Percentiles rank a stretch among this genome's conserved stretches.
Evolutionary conservation across 768 basidiomycete genomes (phyloP).

Genomic region (Boletus sp.): DNA sequence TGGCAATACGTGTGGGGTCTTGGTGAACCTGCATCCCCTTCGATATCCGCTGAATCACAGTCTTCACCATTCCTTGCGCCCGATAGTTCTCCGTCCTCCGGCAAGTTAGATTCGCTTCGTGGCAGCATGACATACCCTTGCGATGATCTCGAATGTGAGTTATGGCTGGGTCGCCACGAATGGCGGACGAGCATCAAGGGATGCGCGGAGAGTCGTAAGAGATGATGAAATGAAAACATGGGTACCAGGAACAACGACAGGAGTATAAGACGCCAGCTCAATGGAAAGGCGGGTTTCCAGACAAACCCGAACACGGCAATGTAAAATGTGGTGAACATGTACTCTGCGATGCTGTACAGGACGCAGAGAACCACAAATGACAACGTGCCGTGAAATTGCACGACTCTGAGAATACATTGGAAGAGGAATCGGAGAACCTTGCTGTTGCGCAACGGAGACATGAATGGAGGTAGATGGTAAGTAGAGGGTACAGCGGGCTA

Average conservation of each 20-base stretch:
- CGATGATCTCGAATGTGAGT: not conserved
- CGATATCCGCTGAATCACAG: not conserved
- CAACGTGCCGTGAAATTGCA: not conserved
- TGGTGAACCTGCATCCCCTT: not conserved
- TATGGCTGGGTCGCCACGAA: not conserved
- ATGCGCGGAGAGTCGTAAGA: not conserved
- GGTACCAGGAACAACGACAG: conserved; percentile 15
- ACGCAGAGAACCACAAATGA: not conserved
- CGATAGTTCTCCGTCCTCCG: not conserved
- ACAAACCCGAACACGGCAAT: not conserved
- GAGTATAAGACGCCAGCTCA: conserved; percentile 18
- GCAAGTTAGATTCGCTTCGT: conserved; percentile 3
- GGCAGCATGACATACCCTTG: conserved; percentile 11
- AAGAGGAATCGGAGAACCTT: not conserved
- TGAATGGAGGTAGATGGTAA: too few relatives aligned
- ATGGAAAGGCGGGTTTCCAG: conserved; percentile 20
- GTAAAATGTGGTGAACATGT: conserved; percentile 8
- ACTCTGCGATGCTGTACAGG: conserved; percentile 12
- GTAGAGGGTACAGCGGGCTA: too few relatives aligned
- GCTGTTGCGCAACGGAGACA: not conserved
- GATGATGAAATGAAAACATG: conserved; percentile 6
- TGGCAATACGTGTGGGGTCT: not conserved
- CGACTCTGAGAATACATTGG: not conserved
- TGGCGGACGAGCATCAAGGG: not conserved
- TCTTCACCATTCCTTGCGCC: not conserved